Evolutionary conservation across 179 eudicot genomes (phyloP).

Genomic region (Pouteria campechiana): DNA sequence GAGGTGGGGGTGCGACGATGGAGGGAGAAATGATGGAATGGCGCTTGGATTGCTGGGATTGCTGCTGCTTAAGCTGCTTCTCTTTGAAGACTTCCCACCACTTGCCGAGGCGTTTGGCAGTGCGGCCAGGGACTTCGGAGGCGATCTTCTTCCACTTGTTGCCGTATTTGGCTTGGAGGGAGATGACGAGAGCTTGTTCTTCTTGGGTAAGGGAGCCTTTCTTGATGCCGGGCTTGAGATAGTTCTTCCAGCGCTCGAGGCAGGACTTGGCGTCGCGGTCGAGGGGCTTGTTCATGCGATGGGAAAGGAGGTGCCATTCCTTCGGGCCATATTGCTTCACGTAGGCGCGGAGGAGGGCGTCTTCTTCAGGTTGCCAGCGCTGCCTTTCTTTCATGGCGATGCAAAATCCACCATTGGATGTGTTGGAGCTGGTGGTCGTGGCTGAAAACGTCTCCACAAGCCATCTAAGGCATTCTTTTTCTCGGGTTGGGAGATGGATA

Average conservation of each 20-base stretch:
- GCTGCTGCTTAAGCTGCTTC: constrained; percentile 36
- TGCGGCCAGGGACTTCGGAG: constrained; percentile 66
- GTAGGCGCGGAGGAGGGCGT: constrained; percentile 48
- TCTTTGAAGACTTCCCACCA: constrained; percentile 89
- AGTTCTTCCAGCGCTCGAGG: constrained; percentile 70
- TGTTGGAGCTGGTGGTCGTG: no score
- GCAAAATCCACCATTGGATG: no score
- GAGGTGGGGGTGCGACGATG: background rate
- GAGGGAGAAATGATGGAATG: constrained; percentile 4
- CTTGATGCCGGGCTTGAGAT: constrained; percentile 69
- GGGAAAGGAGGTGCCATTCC: constrained; percentile 67
- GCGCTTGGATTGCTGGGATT: constrained; percentile 24
- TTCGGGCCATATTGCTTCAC: constrained; percentile 56
- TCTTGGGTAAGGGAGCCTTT: constrained; percentile 57
- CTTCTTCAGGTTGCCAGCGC: constrained; percentile 74
- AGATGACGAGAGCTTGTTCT: constrained; percentile 53
- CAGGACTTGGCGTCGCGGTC: constrained; percentile 70
- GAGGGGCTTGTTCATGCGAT: constrained; percentile 47
- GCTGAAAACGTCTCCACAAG: no score
- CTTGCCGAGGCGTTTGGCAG: constrained; percentile 66
- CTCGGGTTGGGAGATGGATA: no score
- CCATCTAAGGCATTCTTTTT: no score
- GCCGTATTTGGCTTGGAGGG: constrained; percentile 62
- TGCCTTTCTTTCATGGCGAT: constrained; percentile 61
- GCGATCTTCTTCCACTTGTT: constrained; percentile 87